Base-by-base conservation (phyloP, 495 filamentous ascomycete species). In the Aspergillus sparsus region DNA sequence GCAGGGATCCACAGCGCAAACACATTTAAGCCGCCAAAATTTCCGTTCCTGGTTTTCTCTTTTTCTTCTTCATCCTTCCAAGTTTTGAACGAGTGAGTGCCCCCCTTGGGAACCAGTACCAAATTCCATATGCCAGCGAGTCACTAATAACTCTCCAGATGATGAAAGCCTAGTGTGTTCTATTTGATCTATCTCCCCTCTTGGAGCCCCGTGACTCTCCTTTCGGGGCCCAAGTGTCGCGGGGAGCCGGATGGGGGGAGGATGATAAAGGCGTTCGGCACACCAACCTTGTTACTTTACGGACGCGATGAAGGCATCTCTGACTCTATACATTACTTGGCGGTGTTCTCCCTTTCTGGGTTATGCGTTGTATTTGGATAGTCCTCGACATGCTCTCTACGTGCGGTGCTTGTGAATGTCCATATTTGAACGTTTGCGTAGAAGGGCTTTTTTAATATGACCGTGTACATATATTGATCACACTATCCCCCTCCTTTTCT, bases 121-220 rank as follows among this genome's bases (percentile, higher is more conserved):
- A 34, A 3, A 21, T 12, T 49, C 12, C 11, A 34, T 31, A 12
- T 49, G 35, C 39, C 36, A n/a, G 42, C 13, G 31, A 34, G 16
- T 16, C 69, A 68, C 84, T 88, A 74, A 88, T 70, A 46, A 33
- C 53, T 49, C 61, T 55, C 5, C 71, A 96, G 90, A 95, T 98
- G 94, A 98, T 97, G 94, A 97, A 96, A 96, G 89, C 90, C 85
- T 89, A 89, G 89, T 82, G 93, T 97, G 93, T 89, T 86, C 66
- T 76, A 80, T 87, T 87, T 93, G 91, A 97, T 83, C 81, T 77
- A 83, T 84, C 85, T 79, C 83, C 79, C 68, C 80, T 80, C 80
- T 76, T 80, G 82, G 73, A 77, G 80, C 74, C 84, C 80, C 77
- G 77, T 82, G 83, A 88, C 87, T 94, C 91, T 94, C 89, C 89